Percentiles rank a stretch among this genome's conserved stretches.
phyloP scores from a whole-genome alignment of 1,284 basidiomycete species.

The Ganoderma resinaceum region DNA sequence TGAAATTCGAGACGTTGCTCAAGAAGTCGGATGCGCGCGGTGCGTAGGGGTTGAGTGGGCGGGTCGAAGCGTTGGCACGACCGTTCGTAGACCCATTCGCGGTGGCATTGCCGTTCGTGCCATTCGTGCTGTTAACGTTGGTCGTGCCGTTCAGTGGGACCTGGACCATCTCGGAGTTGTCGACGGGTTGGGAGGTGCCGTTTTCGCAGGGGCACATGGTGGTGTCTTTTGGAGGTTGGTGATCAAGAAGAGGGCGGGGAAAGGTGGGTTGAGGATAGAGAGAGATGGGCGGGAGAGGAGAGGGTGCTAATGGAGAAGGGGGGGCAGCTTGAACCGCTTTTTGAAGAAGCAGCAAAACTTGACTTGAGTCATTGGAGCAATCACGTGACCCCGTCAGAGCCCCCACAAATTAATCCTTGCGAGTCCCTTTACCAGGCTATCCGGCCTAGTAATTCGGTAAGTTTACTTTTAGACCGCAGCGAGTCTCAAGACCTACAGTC shows the following conservation, averaged over 20 bases:
- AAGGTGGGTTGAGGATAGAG: neutral
- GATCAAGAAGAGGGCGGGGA: neutral
- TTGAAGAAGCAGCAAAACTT: conserved; percentile 30
- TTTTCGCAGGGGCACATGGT: conserved; percentile 75
- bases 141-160: conserved; percentile 49
- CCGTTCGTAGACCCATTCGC: conserved; percentile 45
- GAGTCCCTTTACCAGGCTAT: neutral
- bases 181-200: conserved; percentile 53
- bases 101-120: conserved; percentile 19
- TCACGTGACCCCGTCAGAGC: conserved; percentile 21
- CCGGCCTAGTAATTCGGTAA: neutral
- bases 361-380: conserved; percentile 31
- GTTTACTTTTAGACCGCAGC: neutral
- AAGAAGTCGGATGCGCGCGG: conserved; percentile 91
- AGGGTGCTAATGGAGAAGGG: conserved; percentile 13
- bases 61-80: conserved; percentile 43
- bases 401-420: too few species aligned
- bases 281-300: conserved; percentile 10
- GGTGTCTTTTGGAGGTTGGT: conserved; percentile 9
- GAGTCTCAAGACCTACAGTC: neutral
- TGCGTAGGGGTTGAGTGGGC: conserved; percentile 81
- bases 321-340: conserved; percentile 19
- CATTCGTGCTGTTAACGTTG: conserved; percentile 36
- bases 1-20: conserved; percentile 92
- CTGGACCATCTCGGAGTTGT: conserved; percentile 69